Evolutionary conservation across 805 yeast species (phyloP).

Genomic region (Hemisphaericaspora nanyangensis): DNA sequence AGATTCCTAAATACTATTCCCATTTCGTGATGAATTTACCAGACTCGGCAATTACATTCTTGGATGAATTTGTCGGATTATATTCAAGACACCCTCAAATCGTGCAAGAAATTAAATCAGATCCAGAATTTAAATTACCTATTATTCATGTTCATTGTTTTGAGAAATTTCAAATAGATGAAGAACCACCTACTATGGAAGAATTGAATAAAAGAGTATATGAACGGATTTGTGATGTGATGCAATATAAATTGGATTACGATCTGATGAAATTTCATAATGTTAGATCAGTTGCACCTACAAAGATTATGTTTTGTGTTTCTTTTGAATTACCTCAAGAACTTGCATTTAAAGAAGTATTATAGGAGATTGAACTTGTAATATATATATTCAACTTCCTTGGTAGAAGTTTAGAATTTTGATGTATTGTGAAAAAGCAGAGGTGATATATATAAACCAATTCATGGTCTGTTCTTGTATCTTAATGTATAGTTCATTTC

Average conservation of each 20-base stretch:
- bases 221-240: constrained; percentile 39
- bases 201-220: constrained; percentile 67
- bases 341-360: constrained; percentile 47
- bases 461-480: too few species aligned
- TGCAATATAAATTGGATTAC: constrained; percentile 47
- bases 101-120: constrained; percentile 24
- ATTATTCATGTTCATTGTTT: constrained; percentile 86
- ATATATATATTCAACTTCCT: too few species aligned
- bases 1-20: constrained; percentile 52
- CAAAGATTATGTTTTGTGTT: constrained; percentile 93
- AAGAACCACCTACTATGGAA: constrained; percentile 66
- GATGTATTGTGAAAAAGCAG: too few species aligned
- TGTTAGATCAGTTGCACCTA: constrained; percentile 94
- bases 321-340: constrained; percentile 68
- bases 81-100: constrained; percentile 42
- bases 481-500: too few species aligned
- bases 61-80: constrained; percentile 74
- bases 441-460: too few species aligned
- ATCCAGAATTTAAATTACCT: constrained; percentile 60
- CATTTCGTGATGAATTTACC: constrained; percentile 96
- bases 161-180: constrained; percentile 78
- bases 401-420: too few species aligned
- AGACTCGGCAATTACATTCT: constrained; percentile 81
- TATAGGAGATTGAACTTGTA: too few species aligned
- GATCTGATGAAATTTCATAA: constrained; percentile 61